phyloP scores from a whole-genome alignment of 768 basidiomycete species.

The Exsudoporus frostii region DNA sequence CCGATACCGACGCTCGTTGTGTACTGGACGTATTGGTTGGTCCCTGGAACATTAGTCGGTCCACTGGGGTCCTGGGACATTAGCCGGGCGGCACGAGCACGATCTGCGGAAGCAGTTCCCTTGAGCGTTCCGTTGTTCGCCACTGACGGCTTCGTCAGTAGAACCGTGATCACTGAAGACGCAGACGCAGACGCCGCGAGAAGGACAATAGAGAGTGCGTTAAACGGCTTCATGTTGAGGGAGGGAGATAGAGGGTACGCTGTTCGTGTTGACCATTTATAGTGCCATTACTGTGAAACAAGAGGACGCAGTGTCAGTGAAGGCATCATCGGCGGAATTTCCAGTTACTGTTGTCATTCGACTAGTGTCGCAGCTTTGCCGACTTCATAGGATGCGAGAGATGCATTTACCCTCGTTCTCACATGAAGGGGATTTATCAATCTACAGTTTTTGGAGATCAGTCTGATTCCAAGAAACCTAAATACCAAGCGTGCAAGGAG shows the following conservation, averaged over 20 bases:
- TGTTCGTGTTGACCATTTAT: constrained; percentile 1
- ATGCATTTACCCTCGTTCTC: too few relatives aligned
- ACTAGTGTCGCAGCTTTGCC: neutral
- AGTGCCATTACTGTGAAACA: neutral
- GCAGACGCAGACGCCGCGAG: constrained; percentile 9
- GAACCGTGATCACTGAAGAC: constrained; percentile 1
- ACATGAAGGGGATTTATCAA: too few relatives aligned
- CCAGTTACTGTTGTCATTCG: too few relatives aligned
- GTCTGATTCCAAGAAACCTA: too few relatives aligned
- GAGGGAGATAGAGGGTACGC: neutral
- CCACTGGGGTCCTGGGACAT: constrained; percentile 10
- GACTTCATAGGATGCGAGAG: too few relatives aligned
- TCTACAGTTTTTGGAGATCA: too few relatives aligned
- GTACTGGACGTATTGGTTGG: constrained; percentile 24
- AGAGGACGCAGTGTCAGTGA: neutral
- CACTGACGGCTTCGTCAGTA: constrained; percentile 12
- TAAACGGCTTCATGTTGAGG: constrained; percentile 14
- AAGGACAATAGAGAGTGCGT: constrained; percentile 1
- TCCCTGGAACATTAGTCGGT: constrained; percentile 12
- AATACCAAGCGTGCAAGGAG: too few relatives aligned
- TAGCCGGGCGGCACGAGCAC: constrained; percentile 15
- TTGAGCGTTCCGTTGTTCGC: constrained; percentile 15
- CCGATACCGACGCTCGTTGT: constrained; percentile 17
- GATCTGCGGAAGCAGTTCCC: constrained; percentile 16
- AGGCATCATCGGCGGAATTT: too few relatives aligned